These are phyloP conservation scores for Halophytophthora polymorphica DNA, from an alignment of 352 stramenopile genomes.

Conservation along the genomic window DNA sequence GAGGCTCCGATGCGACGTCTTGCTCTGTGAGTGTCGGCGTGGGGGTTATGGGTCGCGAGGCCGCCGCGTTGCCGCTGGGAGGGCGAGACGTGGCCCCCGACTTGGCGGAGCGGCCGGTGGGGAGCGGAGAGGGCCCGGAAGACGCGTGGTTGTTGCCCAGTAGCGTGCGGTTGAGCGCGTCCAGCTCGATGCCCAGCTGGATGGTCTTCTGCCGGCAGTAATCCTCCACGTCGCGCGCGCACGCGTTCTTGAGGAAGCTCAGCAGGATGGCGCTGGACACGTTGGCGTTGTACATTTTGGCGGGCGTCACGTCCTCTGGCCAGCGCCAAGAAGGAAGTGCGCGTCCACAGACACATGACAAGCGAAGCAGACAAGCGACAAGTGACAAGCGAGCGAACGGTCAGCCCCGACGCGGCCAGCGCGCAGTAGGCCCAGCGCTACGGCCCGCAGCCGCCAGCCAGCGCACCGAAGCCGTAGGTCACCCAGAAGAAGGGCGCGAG, in stretches of 20 bases:
- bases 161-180: slow-evolving; percentile 44
- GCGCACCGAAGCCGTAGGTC: slow-evolving; percentile 80
- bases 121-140: slow-evolving; percentile 10
- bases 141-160: slow-evolving; percentile 9
- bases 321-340: no score
- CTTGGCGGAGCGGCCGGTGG: slow-evolving; percentile 1
- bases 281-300: slow-evolving; percentile 80
- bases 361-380: neutral
- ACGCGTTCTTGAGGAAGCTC: slow-evolving; percentile 67
- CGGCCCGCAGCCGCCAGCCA: no score
- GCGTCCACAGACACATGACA: no score
- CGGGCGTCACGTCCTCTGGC: slow-evolving; percentile 47
- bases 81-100: slow-evolving; percentile 10
- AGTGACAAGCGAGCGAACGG: neutral
- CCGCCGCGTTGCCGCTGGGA: slow-evolving; percentile 13
- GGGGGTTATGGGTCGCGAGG: no score
- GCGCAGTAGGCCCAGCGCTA: no score
- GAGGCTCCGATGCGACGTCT: no score
- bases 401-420: no score
- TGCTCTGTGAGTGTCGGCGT: no score
- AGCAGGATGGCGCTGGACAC: slow-evolving; percentile 66
- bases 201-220: slow-evolving; percentile 74
- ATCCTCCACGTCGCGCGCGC: slow-evolving; percentile 64
- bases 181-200: slow-evolving; percentile 71
- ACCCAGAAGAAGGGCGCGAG: slow-evolving; percentile 61